Evolutionary conservation across 2,329 filamentous ascomycete genomes (phyloP).

Genomic region (Hypoxylon sp.): DNA sequence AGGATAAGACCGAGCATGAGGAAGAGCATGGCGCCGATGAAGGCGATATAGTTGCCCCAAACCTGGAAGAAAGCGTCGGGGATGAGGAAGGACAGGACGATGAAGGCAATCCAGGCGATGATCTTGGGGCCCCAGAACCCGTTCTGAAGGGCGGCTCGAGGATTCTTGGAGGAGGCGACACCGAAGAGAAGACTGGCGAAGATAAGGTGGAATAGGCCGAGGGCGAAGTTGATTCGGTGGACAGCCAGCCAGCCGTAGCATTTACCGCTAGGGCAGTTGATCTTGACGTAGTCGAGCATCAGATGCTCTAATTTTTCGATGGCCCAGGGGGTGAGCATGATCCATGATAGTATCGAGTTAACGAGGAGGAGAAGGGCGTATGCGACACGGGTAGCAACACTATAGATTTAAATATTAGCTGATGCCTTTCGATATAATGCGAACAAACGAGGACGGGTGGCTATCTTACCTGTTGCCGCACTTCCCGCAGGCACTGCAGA

Average conservation of each 20-base stretch:
- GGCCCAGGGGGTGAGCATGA: conserved; percentile 99
- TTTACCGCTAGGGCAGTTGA: conserved; percentile 88
- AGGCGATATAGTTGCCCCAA: conserved; percentile 94
- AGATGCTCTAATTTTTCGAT: conserved; percentile 94
- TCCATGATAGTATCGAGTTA: conserved; percentile 97
- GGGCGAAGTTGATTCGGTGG: conserved; percentile 96
- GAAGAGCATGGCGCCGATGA: conserved; percentile 91
- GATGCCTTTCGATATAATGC: conserved; percentile 14
- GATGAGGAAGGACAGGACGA: conserved; percentile 94
- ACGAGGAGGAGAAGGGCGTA: conserved; percentile 94
- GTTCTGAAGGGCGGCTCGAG: conserved; percentile 90
- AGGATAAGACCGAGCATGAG: conserved; percentile 91
- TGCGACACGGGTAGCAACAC: conserved; percentile 95
- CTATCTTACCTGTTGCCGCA: conserved; percentile 85
- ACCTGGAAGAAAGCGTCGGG: conserved; percentile 94
- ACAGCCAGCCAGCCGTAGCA: conserved; percentile 97
- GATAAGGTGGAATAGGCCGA: conserved; percentile 92
- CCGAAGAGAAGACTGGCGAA: conserved; percentile 87
- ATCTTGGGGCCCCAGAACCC: conserved; percentile 99
- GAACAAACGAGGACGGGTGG: conserved; percentile 30
- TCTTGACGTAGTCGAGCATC: conserved; percentile 94
- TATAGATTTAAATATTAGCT: conserved; percentile 52
- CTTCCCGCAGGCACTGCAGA: conserved; percentile 95
- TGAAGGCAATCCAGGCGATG: conserved; percentile 85
- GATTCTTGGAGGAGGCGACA: conserved; percentile 86